These are phyloP conservation scores for Lasiosphaeria miniovina DNA, from an alignment of 495 filamentous ascomycete species.

Conservation along the genomic window DNA sequence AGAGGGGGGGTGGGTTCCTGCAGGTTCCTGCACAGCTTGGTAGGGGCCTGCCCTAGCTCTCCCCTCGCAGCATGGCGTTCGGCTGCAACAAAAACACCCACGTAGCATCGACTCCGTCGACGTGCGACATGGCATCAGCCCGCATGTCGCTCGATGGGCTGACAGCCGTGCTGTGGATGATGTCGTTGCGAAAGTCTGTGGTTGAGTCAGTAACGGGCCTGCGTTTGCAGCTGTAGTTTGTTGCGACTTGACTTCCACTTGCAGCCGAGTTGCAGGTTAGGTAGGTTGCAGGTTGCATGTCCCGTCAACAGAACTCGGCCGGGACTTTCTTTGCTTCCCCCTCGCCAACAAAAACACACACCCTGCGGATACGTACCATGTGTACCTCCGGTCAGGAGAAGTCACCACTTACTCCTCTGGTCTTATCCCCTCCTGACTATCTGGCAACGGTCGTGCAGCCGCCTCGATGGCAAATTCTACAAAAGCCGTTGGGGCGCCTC, in stretches of 20 bases:
- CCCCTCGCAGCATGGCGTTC: slow-evolving; percentile 15
- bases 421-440: slow-evolving; percentile 1
- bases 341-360: background rate
- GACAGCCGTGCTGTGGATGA: slow-evolving; percentile 1
- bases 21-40: slow-evolving; percentile 15
- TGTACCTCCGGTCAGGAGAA: slow-evolving; percentile 10
- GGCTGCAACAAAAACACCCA: background rate
- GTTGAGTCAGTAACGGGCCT: background rate
- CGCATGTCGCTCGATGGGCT: slow-evolving; percentile 21
- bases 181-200: background rate
- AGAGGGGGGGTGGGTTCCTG: slow-evolving; percentile 5
- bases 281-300: background rate
- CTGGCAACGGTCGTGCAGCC: slow-evolving; percentile 13
- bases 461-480: slow-evolving; percentile 28
- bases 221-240: background rate
- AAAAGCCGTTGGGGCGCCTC: slow-evolving; percentile 27
- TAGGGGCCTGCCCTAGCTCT: slow-evolving; percentile 17
- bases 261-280: background rate
- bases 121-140: slow-evolving; percentile 19
- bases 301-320: background rate
- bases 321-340: background rate
- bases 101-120: slow-evolving; percentile 10
- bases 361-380: slow-evolving; percentile 13
- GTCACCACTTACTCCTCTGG: background rate
- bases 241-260: background rate